Percentiles rank a stretch among this genome's conserved stretches.
Evolutionary conservation across 768 basidiomycete species (phyloP).

Genomic region (Lactarius indigo): DNA sequence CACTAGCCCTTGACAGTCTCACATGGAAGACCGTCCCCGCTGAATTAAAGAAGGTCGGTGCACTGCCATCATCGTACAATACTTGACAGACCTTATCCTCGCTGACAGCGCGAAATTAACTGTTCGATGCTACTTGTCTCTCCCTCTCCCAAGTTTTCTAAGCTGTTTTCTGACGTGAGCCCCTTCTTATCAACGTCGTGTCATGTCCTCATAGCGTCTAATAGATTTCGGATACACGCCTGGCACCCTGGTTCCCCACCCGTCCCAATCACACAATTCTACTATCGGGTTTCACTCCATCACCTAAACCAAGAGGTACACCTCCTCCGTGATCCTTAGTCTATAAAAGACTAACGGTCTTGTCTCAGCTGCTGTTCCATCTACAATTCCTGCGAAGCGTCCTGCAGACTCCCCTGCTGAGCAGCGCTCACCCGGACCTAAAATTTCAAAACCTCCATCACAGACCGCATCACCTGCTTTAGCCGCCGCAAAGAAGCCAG

Average conservation of each 20-base stretch:
- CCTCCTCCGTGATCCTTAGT: neutral
- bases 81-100: slow-evolving; percentile 1
- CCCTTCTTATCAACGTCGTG: slow-evolving; percentile 11
- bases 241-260: slow-evolving; percentile 21
- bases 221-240: slow-evolving; percentile 14
- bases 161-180: slow-evolving; percentile 23
- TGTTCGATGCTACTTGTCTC: slow-evolving; percentile 21
- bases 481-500: slow-evolving; percentile 15
- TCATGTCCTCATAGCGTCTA: slow-evolving; percentile 5
- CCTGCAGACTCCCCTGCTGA: slow-evolving; percentile 17
- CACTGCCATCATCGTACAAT: neutral
- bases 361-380: slow-evolving; percentile 7
- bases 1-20: slow-evolving; percentile 20
- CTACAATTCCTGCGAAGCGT: slow-evolving; percentile 24
- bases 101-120: slow-evolving; percentile 23
- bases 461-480: slow-evolving; percentile 21
- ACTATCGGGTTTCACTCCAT: slow-evolving; percentile 20
- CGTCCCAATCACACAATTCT: slow-evolving; percentile 17
- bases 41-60: slow-evolving; percentile 24
- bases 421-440: slow-evolving; percentile 24
- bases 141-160: slow-evolving; percentile 20
- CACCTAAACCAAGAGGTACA: slow-evolving; percentile 25
- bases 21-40: slow-evolving; percentile 20
- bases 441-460: slow-evolving; percentile 13
- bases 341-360: slow-evolving; percentile 5